A percentile compares a stretch with the other conserved stretches of the same genome.
Conservation (phyloP, 2,329 filamentous ascomycete genomes). For the Aureobasidium namibiae region DNA sequence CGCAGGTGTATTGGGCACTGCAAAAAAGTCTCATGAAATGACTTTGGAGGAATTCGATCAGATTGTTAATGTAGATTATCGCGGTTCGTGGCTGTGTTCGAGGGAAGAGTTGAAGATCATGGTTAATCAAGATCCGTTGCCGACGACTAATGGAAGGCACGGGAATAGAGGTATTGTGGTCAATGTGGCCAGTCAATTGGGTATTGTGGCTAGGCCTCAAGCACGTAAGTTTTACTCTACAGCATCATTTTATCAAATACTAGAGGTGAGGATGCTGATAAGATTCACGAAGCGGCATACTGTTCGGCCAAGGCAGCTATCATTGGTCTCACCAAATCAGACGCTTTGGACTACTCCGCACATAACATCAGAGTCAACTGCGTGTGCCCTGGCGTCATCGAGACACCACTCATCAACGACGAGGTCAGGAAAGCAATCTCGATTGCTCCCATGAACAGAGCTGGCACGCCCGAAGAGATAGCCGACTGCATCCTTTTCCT, state of each 20-base stretch:
- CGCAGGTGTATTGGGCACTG: conserved; percentile 36
- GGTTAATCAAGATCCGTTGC: conserved; percentile 35
- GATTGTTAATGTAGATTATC: conserved; percentile 36
- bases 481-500: conserved; percentile 41
- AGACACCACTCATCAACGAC: conserved; percentile 36
- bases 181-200: conserved; percentile 38
- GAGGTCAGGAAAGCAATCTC: conserved; percentile 22
- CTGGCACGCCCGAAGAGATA: conserved; percentile 39
- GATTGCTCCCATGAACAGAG: conserved; percentile 24
- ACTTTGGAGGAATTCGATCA: conserved; percentile 34
- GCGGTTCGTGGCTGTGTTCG: conserved; percentile 39
- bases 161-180: conserved; percentile 33
- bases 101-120: conserved; percentile 37
- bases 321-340: conserved; percentile 38
- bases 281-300: conserved; percentile 32
- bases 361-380: conserved; percentile 39
- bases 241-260: background rate
- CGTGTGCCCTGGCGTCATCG: conserved; percentile 40
- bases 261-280: background rate
- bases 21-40: conserved; percentile 30
- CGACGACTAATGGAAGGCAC: conserved; percentile 37
- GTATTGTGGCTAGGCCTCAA: conserved; percentile 34
- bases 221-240: conserved; percentile 29
- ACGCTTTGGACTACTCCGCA: conserved; percentile 42
- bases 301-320: conserved; percentile 41